phyloP scores from a whole-genome alignment of 23 red algal genomes.

The Gracilaria caudata region DNA sequence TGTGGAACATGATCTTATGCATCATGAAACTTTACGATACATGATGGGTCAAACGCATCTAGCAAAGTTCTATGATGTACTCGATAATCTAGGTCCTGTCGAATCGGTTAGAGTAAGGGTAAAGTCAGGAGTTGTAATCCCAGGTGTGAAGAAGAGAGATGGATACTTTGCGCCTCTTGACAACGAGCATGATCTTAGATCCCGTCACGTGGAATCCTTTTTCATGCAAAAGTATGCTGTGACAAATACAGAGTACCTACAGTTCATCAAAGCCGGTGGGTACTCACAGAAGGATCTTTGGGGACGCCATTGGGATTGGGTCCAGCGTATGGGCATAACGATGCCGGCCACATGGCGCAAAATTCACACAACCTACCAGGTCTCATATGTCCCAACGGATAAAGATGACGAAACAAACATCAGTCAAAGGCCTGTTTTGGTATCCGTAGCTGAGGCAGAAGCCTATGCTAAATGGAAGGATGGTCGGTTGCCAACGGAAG shows the following conservation, averaged over 20 bases:
- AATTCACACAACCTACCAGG: background rate
- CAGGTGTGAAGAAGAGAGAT: background rate
- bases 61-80: constrained; percentile 7
- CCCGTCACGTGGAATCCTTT: constrained; percentile 39
- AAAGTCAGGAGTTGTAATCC: constrained; percentile 10
- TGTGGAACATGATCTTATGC: constrained; percentile 94
- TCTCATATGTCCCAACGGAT: background rate
- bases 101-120: constrained; percentile 17
- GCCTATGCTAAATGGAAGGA: constrained; percentile 86
- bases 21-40: constrained; percentile 93
- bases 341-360: constrained; percentile 54
- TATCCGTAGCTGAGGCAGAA: constrained; percentile 89
- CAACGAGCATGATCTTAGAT: constrained; percentile 76
- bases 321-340: background rate
- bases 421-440: constrained; percentile 70
- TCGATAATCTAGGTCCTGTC: background rate
- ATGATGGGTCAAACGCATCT: constrained; percentile 74
- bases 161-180: constrained; percentile 51
- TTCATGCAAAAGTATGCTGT: constrained; percentile 72
- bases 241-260: constrained; percentile 63
- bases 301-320: constrained; percentile 67
- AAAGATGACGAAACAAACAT: constrained; percentile 21
- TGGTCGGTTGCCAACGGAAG: constrained; percentile 70
- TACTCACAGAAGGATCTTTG: constrained; percentile 63
- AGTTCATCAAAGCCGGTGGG: constrained; percentile 87